phyloP scores from a whole-genome alignment of 495 filamentous ascomycete species.

The Aspergillus sclerotioniger region DNA sequence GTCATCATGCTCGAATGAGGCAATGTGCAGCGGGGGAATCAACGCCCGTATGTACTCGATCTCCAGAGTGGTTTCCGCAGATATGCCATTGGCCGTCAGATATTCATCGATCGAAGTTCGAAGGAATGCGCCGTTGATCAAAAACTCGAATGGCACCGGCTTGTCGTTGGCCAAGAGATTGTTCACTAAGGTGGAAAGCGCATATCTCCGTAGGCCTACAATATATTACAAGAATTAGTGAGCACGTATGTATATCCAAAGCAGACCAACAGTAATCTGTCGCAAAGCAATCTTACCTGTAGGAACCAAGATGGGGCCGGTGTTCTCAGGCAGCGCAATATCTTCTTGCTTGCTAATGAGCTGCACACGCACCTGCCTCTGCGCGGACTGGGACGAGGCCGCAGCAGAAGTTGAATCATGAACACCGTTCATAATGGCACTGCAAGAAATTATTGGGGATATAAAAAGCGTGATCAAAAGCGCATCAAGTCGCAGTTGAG shows the following conservation, averaged over 20 bases:
- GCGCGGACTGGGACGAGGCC: slow-evolving; percentile 28
- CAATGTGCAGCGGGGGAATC: slow-evolving; percentile 79
- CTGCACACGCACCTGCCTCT: slow-evolving; percentile 60
- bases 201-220: slow-evolving; percentile 80
- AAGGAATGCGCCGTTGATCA: slow-evolving; percentile 87
- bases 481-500: slow-evolving; percentile 28
- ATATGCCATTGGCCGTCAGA: slow-evolving; percentile 79
- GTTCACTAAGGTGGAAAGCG: slow-evolving; percentile 89
- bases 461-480: slow-evolving; percentile 15
- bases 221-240: slow-evolving; percentile 15
- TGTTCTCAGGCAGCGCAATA: slow-evolving; percentile 58
- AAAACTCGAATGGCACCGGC: slow-evolving; percentile 91
- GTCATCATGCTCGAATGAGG: slow-evolving; percentile 92
- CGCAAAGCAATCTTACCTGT: slow-evolving; percentile 49
- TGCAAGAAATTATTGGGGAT: slow-evolving; percentile 11
- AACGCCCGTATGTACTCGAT: slow-evolving; percentile 91
- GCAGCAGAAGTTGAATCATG: slow-evolving; percentile 20
- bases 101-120: slow-evolving; percentile 87
- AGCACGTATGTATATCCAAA: not conserved
- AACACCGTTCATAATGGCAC: slow-evolving; percentile 34
- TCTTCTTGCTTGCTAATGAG: slow-evolving; percentile 58
- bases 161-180: slow-evolving; percentile 75
- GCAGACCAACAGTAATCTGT: not conserved
- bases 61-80: slow-evolving; percentile 77
- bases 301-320: slow-evolving; percentile 61